phyloP scores from a whole-genome alignment of 495 filamentous ascomycete genomes.

The Neurospora cerealis region DNA sequence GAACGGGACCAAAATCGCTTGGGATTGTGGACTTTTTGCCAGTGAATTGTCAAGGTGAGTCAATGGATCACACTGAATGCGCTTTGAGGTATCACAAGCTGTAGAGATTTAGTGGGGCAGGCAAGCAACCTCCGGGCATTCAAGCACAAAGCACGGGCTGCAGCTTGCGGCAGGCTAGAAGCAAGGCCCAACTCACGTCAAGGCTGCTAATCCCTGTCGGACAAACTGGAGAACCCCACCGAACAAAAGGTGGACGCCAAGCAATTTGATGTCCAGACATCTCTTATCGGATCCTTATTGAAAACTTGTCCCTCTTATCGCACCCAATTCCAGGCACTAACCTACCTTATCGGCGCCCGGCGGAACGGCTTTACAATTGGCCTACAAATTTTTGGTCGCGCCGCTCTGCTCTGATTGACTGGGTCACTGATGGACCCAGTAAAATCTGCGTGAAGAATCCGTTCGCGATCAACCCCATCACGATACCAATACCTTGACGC shows the following conservation, averaged over 20 bases:
- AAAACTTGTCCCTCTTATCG: neutral
- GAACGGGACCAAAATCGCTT: neutral
- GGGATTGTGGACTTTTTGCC: neutral
- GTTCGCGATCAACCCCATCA: neutral
- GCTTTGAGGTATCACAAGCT: neutral
- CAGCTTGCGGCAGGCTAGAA: neutral
- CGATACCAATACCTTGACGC: neutral
- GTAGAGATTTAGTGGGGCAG: neutral
- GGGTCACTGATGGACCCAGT: neutral
- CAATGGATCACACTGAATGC: neutral
- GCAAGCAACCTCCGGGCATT: neutral
- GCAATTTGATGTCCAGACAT: neutral
- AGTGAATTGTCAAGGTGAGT: neutral
- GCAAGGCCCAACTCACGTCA: neutral
- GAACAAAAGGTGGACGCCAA: neutral
- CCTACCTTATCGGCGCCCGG: neutral
- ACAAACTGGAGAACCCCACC: neutral
- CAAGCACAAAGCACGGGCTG: neutral
- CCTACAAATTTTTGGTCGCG: slow-evolving; percentile 19
- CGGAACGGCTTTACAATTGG: slow-evolving; percentile 22
- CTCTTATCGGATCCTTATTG: neutral
- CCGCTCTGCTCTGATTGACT: slow-evolving; percentile 2
- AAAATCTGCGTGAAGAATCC: slow-evolving; percentile 14
- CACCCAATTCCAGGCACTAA: neutral
- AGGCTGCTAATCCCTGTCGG: neutral